These are phyloP conservation scores for Begonia loranthoides DNA, from an alignment of 306 rosid genomes.

Conservation along the genomic window DNA sequence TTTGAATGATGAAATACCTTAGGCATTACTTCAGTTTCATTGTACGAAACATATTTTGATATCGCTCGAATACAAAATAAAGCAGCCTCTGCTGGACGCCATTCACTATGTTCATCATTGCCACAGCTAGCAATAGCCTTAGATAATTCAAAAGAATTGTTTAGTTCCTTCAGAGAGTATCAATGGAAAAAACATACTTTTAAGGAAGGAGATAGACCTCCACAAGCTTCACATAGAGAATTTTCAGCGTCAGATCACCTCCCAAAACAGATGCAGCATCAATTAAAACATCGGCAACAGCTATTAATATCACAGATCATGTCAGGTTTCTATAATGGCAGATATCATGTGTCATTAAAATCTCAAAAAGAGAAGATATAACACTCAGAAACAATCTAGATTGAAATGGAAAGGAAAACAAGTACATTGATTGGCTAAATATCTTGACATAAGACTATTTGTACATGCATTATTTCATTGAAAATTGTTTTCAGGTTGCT, in stretches of 20 bases:
- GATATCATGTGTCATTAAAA: too few relatives aligned
- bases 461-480: too few relatives aligned
- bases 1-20: slow-evolving; percentile 45
- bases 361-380: too few relatives aligned
- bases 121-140: slow-evolving; percentile 75
- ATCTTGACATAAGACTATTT: too few relatives aligned
- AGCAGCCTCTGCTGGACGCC: slow-evolving; percentile 97
- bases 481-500: too few relatives aligned
- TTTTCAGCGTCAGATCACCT: slow-evolving; percentile 77
- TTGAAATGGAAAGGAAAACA: too few relatives aligned
- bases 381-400: too few relatives aligned
- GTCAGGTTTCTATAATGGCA: slow-evolving; percentile 8
- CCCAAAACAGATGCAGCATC: slow-evolving; percentile 97
- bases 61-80: slow-evolving; percentile 89
- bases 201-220: slow-evolving; percentile 41
- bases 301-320: slow-evolving; percentile 38
- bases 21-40: slow-evolving; percentile 94
- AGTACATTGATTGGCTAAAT: too few relatives aligned
- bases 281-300: slow-evolving; percentile 94
- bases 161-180: background rate
- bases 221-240: slow-evolving; percentile 70
- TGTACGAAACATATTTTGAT: slow-evolving; percentile 70
- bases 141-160: background rate
- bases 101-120: slow-evolving; percentile 56
- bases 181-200: background rate